Conservation (phyloP, 2,329 filamentous ascomycete species). For the Onygena corvina region DNA sequence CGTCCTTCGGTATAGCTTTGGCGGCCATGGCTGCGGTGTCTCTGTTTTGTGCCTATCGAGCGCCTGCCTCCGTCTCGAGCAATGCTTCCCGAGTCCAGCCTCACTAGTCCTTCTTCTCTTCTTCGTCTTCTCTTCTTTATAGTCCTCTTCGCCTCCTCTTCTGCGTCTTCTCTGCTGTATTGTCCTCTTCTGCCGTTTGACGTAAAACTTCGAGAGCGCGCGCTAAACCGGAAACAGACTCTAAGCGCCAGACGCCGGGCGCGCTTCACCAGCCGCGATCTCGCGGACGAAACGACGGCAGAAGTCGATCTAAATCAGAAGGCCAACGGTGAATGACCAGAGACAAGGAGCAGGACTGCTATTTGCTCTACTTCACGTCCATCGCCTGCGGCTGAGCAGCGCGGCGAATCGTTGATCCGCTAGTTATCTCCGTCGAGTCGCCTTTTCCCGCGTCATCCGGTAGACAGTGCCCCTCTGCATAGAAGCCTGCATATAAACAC, state of each 20-base stretch:
- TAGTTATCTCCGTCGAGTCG: background rate
- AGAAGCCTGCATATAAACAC: background rate
- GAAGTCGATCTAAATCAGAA: too few relatives aligned
- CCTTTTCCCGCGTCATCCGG: background rate
- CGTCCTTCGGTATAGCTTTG: conserved; percentile 45
- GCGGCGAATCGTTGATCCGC: conserved; percentile 6
- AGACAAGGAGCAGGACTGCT: background rate
- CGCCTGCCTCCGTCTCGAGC: background rate
- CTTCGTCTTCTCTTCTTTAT: background rate
- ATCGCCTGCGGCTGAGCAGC: background rate
- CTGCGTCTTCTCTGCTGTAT: background rate
- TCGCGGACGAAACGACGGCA: background rate
- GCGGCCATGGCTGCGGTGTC: conserved; percentile 18
- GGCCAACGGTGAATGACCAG: background rate
- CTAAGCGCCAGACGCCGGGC: background rate
- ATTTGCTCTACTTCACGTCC: background rate
- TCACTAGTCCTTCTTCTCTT: background rate
- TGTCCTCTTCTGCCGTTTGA: background rate
- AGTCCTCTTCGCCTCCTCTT: background rate
- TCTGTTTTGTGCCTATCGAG: background rate
- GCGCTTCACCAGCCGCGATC: background rate
- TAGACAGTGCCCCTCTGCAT: background rate
- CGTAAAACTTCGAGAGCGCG: background rate
- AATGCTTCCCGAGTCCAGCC: background rate
- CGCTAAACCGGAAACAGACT: background rate